phyloP scores from a whole-genome alignment of 2,329 filamentous ascomycete genomes.

The Sporothrix schenckii region DNA sequence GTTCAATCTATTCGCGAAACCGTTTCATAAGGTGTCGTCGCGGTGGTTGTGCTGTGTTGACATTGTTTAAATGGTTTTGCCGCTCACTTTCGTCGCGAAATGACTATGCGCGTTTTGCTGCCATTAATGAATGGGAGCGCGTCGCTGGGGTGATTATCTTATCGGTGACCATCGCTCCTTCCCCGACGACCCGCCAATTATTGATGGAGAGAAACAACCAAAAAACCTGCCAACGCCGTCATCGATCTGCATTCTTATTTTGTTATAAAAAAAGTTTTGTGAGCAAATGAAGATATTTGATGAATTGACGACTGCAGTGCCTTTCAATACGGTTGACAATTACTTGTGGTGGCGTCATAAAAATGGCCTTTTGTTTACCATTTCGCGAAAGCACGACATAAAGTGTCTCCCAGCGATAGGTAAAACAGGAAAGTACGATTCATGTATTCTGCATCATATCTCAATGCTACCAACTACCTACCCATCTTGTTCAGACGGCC shows the following conservation, averaged over 20 bases:
- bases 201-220: background rate
- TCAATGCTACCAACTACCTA: background rate
- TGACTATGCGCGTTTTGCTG: conserved; percentile 2
- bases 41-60: conserved; percentile 6
- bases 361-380: too few species aligned
- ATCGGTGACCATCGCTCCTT: conserved; percentile 27
- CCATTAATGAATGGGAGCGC: conserved; percentile 19
- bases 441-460: too few species aligned
- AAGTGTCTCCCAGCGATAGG: too few species aligned
- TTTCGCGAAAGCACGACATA: too few species aligned
- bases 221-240: background rate
- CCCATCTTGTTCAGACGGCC: background rate
- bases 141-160: conserved; percentile 37
- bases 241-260: background rate
- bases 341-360: too few species aligned
- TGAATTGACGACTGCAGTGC: background rate
- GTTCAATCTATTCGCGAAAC: too few species aligned
- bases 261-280: background rate
- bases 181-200: conserved; percentile 5
- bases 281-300: background rate
- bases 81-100: conserved; percentile 1
- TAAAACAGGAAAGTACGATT: too few species aligned
- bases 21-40: background rate
- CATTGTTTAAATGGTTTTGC: background rate
- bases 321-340: background rate